These are phyloP conservation scores for Skeletonema grethae DNA, from an alignment of 108 stramenopile genomes.

Conservation along the genomic window DNA sequence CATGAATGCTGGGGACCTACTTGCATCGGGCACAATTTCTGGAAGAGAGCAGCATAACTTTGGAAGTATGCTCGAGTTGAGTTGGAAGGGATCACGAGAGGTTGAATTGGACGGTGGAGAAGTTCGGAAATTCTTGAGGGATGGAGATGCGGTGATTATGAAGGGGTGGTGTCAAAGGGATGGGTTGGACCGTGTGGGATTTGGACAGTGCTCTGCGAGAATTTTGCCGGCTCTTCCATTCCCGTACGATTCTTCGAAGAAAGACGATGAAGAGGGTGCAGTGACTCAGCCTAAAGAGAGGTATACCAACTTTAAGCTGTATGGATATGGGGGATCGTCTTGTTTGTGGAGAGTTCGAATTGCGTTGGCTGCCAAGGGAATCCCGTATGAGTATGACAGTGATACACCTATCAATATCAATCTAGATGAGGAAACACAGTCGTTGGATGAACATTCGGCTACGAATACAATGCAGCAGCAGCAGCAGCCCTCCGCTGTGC, in stretches of 20 bases:
- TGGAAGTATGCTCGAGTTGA: slow-evolving; percentile 90
- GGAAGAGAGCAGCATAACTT: slow-evolving; percentile 62
- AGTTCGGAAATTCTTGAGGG: slow-evolving; percentile 81
- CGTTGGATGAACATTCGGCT: slow-evolving; percentile 31
- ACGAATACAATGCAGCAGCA: slow-evolving; percentile 57
- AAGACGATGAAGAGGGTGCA: background rate
- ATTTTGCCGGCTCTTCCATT: slow-evolving; percentile 66
- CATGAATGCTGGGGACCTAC: slow-evolving; percentile 87
- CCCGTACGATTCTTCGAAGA: slow-evolving; percentile 21
- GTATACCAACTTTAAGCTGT: slow-evolving; percentile 68
- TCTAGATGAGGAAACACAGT: slow-evolving; percentile 45
- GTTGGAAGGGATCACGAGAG: slow-evolving; percentile 82
- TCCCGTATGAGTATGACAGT: slow-evolving; percentile 55
- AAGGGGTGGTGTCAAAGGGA: slow-evolving; percentile 71
- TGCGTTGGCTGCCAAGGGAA: slow-evolving; percentile 67
- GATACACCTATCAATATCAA: slow-evolving; percentile 17
- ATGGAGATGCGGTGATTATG: slow-evolving; percentile 88
- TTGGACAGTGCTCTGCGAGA: slow-evolving; percentile 62
- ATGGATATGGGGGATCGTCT: slow-evolving; percentile 68
- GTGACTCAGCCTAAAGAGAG: slow-evolving; percentile 18
- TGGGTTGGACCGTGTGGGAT: slow-evolving; percentile 52
- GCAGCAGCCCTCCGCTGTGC: slow-evolving; percentile 43
- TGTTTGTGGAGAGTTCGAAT: slow-evolving; percentile 78
- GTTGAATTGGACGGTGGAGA: slow-evolving; percentile 55
- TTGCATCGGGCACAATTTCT: slow-evolving; percentile 90